Conservation (phyloP, 1,139 yeast genomes). For the Suhomyces wounanorum region DNA sequence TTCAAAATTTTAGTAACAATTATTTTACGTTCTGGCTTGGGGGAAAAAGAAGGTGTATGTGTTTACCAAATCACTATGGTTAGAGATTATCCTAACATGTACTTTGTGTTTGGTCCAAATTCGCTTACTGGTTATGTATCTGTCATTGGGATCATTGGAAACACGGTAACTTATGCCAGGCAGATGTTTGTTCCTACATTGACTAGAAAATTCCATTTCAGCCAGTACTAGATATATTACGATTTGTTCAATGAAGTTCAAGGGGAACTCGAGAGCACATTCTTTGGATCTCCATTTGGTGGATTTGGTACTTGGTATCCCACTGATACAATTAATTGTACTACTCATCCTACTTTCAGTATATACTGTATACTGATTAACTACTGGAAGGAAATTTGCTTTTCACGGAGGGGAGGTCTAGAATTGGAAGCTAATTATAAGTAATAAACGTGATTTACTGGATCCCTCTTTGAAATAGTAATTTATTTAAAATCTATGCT, state of each 20-base stretch:
- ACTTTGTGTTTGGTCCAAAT: constrained; percentile 45
- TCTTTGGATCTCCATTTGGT: constrained; percentile 44
- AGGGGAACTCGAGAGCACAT: constrained; percentile 28
- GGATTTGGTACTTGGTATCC: constrained; percentile 49
- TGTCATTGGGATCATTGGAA: constrained; percentile 45
- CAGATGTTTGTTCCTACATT: constrained; percentile 33
- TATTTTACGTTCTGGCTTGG: too few relatives aligned
- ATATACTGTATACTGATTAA: constrained; percentile 40
- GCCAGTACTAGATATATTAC: constrained; percentile 39
- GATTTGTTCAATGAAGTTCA: constrained; percentile 38
- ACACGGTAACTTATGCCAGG: constrained; percentile 30
- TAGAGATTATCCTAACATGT: constrained; percentile 40
- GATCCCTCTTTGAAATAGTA: too few relatives aligned
- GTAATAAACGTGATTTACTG: too few relatives aligned
- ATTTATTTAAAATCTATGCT: too few relatives aligned
- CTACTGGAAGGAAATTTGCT: constrained; percentile 33
- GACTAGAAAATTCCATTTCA: constrained; percentile 31
- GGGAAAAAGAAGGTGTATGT: constrained; percentile 35
- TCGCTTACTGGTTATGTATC: constrained; percentile 49
- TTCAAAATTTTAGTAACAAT: too few relatives aligned
- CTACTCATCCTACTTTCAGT: constrained; percentile 46
- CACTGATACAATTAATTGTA: constrained; percentile 29
- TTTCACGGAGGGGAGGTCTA: constrained; percentile 34
- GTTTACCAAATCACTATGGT: constrained; percentile 42
- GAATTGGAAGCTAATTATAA: constrained; percentile 10